Evolutionary conservation across 441 rosid species (phyloP).

Genomic region (Rhodomyrtus psidioides): DNA sequence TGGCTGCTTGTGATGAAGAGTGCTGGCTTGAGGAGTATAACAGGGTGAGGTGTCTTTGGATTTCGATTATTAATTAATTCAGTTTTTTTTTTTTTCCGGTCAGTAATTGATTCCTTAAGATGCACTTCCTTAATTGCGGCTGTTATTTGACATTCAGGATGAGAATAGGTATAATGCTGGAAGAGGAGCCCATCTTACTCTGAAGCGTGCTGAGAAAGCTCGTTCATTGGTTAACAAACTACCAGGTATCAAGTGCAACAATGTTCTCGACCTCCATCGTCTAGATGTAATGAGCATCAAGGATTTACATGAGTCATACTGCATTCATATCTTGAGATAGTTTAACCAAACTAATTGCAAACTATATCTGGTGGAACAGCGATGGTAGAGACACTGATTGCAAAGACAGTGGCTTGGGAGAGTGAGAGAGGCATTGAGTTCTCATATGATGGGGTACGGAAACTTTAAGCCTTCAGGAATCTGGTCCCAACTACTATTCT

Average conservation of each 20-base stretch:
- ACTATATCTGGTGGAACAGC: slow-evolving; percentile 30
- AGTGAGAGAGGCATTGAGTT: not conserved
- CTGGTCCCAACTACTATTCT: not conserved
- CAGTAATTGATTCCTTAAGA: slow-evolving; percentile 7
- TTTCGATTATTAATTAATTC: not conserved
- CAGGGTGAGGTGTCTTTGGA: slow-evolving; percentile 42
- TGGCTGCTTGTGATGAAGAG: slow-evolving; percentile 93
- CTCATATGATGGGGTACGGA: slow-evolving; percentile 58
- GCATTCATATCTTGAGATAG: not conserved
- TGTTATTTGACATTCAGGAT: slow-evolving; percentile 39
- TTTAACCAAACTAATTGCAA: not conserved
- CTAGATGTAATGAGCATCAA: not conserved
- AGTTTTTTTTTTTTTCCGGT: not conserved
- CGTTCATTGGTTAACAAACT: slow-evolving; percentile 86
- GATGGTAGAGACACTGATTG: slow-evolving; percentile 28
- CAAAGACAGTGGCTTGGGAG: not conserved
- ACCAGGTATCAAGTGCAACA: slow-evolving; percentile 47
- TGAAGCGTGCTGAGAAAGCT: slow-evolving; percentile 98
- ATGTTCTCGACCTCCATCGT: not conserved
- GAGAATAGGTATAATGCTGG: slow-evolving; percentile 96
- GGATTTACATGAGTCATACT: not conserved
- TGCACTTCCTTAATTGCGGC: slow-evolving; percentile 1
- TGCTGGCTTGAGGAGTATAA: slow-evolving; percentile 98
- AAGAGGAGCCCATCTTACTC: slow-evolving; percentile 92
- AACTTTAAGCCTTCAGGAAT: not conserved